Base-by-base conservation (phyloP, 805 yeast species). In the Grigorovia jiainica region DNA sequence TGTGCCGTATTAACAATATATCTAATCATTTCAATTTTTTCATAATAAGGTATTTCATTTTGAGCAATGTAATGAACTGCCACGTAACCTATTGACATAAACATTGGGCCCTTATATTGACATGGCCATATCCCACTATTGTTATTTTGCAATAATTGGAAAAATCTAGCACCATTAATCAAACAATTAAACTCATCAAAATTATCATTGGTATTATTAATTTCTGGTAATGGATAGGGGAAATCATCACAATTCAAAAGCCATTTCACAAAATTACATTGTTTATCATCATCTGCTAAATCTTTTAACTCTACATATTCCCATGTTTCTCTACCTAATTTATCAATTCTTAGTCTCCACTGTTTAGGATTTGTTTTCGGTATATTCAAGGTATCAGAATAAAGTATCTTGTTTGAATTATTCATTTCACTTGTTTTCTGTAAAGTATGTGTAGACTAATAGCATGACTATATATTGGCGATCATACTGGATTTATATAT, bases 51-150 rank as follows among this genome's bases (percentile, higher is more conserved):
- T 30, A 92, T 82, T 9, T 74, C 75, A 0, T 77, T 71, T 30
- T 76, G 73, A 10, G 89, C 73, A 57, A 79, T 78, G 61, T 87
- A 85, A 48, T 75, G 72, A 1, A 85, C 78, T 0, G 75, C 83
- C 20, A 92, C 78, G 52, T 82, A 85, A 1, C 98, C 97, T 44
- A 89, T 81, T 0, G 92, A 78, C 86, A 92, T 79, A 61, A 92
- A 92, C 96, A 90, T 89, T 3, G 99, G 99, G 2, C 99, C 99
- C 48, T 87, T 87, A 57, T 92, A 92, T 57, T 86, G 95, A 53
- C 82, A 77, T 1, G 97, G 96, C 64, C 90, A 85, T 7, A 79
- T 76, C 0, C 98, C 99, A n/a, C 80, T 74, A 1, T 66, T 61
- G 20, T 73, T 71, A 42, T 83, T 90, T 58, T 92, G 97, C n/a